Percentiles rank a stretch among this genome's conserved stretches.
phyloP scores from a whole-genome alignment of 495 filamentous ascomycete genomes.

The Cenococcum geophilum region DNA sequence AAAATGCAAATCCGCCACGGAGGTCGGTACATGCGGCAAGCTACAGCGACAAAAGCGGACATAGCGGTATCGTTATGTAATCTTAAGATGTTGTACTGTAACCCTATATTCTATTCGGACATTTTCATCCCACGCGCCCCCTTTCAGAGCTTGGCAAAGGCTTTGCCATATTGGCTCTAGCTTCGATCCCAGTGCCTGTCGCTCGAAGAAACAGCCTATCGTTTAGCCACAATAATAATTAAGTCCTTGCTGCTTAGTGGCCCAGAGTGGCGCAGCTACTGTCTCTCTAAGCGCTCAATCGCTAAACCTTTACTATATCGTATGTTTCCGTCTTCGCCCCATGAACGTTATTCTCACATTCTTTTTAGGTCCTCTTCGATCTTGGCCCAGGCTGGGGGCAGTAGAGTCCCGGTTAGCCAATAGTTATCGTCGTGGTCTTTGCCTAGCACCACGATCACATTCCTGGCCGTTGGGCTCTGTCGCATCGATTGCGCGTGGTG shows the following conservation, averaged over 20 bases:
- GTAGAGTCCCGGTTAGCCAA: constrained; percentile 10
- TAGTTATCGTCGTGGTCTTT: constrained; percentile 11
- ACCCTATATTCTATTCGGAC: no score
- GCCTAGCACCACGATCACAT: constrained; percentile 12
- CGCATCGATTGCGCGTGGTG: constrained; percentile 11
- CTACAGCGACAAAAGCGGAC: background rate
- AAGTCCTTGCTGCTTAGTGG: no score
- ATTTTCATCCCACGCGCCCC: no score
- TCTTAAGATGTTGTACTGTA: background rate
- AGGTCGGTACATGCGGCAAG: constrained; percentile 1
- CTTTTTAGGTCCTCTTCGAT: constrained; percentile 10
- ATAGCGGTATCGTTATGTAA: background rate
- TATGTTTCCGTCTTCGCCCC: no score
- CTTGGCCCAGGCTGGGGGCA: constrained; percentile 7
- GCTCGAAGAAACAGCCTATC: no score
- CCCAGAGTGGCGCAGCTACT: no score
- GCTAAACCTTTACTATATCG: no score
- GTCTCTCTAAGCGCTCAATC: no score
- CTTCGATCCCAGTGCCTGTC: background rate
- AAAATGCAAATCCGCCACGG: background rate
- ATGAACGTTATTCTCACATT: no score
- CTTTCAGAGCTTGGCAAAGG: background rate
- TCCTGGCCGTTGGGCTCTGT: background rate
- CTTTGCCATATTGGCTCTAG: background rate
- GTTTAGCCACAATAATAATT: no score